Evolutionary conservation across 768 basidiomycete genomes (phyloP), one percentile per base, ranked within the genome.

Genomic region (Boletellus ananas): DNA sequence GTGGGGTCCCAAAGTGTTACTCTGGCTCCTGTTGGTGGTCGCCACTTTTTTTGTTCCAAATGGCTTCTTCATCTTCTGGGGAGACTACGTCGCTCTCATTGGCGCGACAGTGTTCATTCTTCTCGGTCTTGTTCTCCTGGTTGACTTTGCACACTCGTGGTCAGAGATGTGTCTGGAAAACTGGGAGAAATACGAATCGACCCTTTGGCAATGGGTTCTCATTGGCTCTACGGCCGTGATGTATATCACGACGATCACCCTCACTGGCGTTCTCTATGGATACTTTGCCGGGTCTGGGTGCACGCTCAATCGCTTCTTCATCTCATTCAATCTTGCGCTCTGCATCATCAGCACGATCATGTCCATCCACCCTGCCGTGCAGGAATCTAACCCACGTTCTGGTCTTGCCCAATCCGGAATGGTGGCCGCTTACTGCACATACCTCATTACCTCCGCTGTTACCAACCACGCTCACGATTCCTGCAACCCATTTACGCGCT

Each of bases 61-160:
- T 67, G 87, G 81, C 41, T 86, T 87, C 94, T 98, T 98, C 74
- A 94, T 98, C 73, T 90, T 96, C 68, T 98, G 93, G 88, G 94
- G 94, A 31, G 93, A 94, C 58, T 95, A 96, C 62, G 71, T 92
- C 53, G 80, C 94, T 20, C 79, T 96, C 37, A 83, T 97, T 48
- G 96, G 96, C 34, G 91, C 95, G 1, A 91, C 88, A 6, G 66
- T 94, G 52, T 99, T 99, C 74, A 97, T 99, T 65, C 84, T 98
- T 31, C 86, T 99, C 56, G 96, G 96, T 41, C 85, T 99, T 25
- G 91, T 99, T 50, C 85, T 99, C 38, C 84, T 99, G 50, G 88
- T 99, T 69, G 96, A 99, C 74, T 98, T 98, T 62, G 96, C 96
- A 2, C 96, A 99, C 66, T 88, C 91, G 6, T 98, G 94, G 94